Conservation (phyloP, 2,329 filamentous ascomycete genomes). For the Diaporthe aspalathi region DNA sequence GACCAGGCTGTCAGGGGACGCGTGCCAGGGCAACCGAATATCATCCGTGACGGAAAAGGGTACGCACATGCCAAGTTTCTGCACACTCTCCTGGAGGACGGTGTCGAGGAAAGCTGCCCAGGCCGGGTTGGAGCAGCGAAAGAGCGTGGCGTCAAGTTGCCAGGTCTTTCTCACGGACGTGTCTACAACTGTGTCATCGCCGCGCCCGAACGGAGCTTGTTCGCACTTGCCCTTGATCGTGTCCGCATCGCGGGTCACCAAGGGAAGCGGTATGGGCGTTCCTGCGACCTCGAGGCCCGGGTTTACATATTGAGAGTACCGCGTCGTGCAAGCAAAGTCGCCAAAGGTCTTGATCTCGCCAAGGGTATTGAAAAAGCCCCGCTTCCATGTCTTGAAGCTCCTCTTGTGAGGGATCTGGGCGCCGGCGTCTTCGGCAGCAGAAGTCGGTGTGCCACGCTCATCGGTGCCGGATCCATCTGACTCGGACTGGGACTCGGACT, state of each 20-base stretch:
- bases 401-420: neutral
- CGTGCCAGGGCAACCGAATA: no score
- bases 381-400: neutral
- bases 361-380: neutral
- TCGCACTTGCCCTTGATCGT: conserved; percentile 42
- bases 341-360: neutral
- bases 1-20: no score
- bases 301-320: conserved; percentile 37
- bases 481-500: no score
- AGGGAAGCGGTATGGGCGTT: conserved; percentile 44
- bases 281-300: conserved; percentile 45
- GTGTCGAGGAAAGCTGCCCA: conserved; percentile 47
- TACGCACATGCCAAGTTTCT: conserved; percentile 20
- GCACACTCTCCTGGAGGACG: neutral
- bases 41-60: no score
- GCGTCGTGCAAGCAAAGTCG: conserved; percentile 4
- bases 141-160: conserved; percentile 51
- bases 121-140: conserved; percentile 50
- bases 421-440: neutral
- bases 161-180: conserved; percentile 51
- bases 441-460: neutral
- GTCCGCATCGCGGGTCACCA: conserved; percentile 44
- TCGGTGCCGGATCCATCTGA: neutral
- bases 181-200: conserved; percentile 49
- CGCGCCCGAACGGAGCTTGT: conserved; percentile 52